Evolutionary conservation across 495 filamentous ascomycete species (phyloP).

Genomic region (Melanomma pulvis-pyrius): DNA sequence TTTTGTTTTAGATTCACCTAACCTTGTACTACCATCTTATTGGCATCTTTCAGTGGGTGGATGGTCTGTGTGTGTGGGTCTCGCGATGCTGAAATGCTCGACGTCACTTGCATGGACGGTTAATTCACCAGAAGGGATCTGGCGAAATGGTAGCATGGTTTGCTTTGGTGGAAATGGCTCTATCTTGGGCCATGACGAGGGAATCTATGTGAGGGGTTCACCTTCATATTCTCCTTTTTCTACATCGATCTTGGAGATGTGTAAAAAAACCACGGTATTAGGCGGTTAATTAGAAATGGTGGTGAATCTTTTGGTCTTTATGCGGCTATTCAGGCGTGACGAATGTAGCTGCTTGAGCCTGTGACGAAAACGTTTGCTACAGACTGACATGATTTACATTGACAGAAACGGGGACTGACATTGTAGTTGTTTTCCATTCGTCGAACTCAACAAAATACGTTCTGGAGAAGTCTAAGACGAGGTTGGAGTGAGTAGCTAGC

Average conservation of each 20-base stretch:
- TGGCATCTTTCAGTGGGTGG: background rate
- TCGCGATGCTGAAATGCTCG: constrained; percentile 25
- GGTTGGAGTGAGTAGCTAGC: no score
- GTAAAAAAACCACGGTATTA: background rate
- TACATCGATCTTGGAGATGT: background rate
- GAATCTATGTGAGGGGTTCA: background rate
- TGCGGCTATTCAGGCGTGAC: background rate
- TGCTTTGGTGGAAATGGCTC: background rate
- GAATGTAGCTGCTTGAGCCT: background rate
- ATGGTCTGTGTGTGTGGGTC: background rate
- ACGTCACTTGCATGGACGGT: background rate
- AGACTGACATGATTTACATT: background rate
- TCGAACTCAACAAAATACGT: background rate
- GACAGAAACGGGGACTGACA: background rate
- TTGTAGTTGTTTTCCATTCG: no score
- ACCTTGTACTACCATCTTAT: background rate
- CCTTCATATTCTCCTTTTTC: background rate
- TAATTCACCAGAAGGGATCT: background rate
- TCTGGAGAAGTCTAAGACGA: no score
- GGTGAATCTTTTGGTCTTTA: background rate
- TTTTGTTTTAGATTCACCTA: background rate
- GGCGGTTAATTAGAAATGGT: background rate
- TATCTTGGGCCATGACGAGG: background rate
- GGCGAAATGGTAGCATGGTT: background rate
- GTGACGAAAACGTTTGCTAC: background rate